Conservation (phyloP, 75 land plant genomes). For the Pseudotsuga menziesii region DNA sequence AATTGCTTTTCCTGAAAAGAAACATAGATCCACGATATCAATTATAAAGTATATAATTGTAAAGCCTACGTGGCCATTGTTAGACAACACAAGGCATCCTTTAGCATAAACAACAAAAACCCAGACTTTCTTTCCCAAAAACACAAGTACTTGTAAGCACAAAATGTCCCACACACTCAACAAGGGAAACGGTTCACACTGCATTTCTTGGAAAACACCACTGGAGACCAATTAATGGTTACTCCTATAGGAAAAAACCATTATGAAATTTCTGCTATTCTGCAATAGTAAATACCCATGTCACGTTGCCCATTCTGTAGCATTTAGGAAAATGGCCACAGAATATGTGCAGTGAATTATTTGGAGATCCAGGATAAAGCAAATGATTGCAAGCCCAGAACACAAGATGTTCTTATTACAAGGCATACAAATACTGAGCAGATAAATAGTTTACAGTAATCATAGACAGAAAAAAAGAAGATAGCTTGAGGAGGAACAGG, state of each 20-base stretch:
- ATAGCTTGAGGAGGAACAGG: not conserved
- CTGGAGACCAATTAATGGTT: not conserved
- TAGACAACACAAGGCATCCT: not conserved
- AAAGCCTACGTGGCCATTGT: too few relatives aligned
- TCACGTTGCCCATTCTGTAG: not conserved
- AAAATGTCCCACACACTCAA: not conserved
- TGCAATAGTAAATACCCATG: not conserved
- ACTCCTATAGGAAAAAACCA: not conserved
- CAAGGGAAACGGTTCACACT: not conserved
- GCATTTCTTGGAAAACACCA: not conserved
- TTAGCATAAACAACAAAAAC: not conserved
- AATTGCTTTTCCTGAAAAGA: constrained; percentile 55
- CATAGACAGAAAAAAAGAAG: not conserved
- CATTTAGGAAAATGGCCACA: not conserved
- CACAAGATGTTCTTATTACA: too few relatives aligned
- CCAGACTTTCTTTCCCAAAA: not conserved
- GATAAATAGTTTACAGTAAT: not conserved
- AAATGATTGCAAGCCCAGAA: not conserved
- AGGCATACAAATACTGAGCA: not conserved
- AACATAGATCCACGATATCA: not conserved
- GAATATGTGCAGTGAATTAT: not conserved
- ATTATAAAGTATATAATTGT: too few relatives aligned
- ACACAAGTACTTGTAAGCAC: not conserved
- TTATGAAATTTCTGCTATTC: not conserved
- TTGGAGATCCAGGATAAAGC: not conserved